Evolutionary conservation across 2,329 filamentous ascomycete species (phyloP).

Genomic region (Coleophoma eucalyptorum): DNA sequence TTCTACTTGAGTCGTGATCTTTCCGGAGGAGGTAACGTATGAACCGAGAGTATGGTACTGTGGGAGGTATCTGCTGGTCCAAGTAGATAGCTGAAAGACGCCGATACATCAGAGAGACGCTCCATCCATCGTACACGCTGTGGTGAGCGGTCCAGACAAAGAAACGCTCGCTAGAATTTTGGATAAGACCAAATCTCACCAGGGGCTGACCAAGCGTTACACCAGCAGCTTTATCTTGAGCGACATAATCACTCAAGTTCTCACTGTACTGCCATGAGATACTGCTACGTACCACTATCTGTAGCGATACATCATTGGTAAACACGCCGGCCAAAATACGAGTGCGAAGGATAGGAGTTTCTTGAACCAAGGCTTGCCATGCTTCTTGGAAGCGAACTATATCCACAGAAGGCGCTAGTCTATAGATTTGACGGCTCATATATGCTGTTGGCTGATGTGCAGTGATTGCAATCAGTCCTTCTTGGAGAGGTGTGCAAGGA

Average conservation of each 20-base stretch:
- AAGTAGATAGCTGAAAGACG: conserved; percentile 4
- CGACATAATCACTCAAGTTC: background rate
- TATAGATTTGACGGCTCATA: conserved; percentile 18
- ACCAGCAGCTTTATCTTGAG: background rate
- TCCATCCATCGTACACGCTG: conserved; percentile 48
- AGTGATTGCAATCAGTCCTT: conserved; percentile 28
- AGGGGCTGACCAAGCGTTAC: background rate
- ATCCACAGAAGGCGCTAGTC: conserved; percentile 11
- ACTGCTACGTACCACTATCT: background rate
- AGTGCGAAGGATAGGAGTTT: conserved; percentile 26
- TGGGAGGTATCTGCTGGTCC: background rate
- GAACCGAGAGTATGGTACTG: conserved; percentile 23
- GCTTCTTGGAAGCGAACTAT: conserved; percentile 16
- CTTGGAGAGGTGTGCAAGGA: conserved; percentile 4
- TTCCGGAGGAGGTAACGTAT: conserved; percentile 38
- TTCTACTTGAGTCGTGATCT: conserved; percentile 3
- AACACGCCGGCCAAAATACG: conserved; percentile 12
- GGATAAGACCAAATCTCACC: conserved; percentile 2
- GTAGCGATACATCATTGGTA: conserved; percentile 1
- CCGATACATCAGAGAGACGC: conserved; percentile 20
- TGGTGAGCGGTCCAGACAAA: conserved; percentile 48
- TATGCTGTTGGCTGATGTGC: conserved; percentile 26
- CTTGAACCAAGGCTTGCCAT: conserved; percentile 17
- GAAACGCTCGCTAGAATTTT: background rate
- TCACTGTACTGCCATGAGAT: conserved; percentile 1